Conservation (phyloP, 1,284 basidiomycete species). For the Puccinia triticina region DNA sequence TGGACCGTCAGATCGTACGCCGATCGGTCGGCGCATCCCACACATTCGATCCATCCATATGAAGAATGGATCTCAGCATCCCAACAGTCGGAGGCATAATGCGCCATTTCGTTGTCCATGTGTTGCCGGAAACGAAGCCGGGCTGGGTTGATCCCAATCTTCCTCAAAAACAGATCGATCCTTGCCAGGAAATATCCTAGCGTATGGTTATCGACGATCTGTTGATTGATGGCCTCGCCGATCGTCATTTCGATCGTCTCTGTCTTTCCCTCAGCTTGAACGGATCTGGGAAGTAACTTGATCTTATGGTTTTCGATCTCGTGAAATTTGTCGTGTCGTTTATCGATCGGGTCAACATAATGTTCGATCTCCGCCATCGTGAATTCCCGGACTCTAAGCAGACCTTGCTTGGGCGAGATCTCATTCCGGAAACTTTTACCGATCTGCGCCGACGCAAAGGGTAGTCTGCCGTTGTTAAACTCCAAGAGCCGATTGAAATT, state of each 20-base stretch:
- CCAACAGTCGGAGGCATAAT: slow-evolving; percentile 99
- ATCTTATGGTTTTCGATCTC: slow-evolving; percentile 79
- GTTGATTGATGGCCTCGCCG: slow-evolving; percentile 82
- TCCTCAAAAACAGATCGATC: slow-evolving; percentile 84
- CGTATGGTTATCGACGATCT: slow-evolving; percentile 93
- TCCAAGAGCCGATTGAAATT: slow-evolving; percentile 97
- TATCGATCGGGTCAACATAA: slow-evolving; percentile 93
- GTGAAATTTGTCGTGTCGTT: slow-evolving; percentile 79
- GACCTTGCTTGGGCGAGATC: slow-evolving; percentile 92
- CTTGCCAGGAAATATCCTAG: slow-evolving; percentile 95
- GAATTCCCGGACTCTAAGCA: slow-evolving; percentile 94
- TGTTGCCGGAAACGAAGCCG: slow-evolving; percentile 93
- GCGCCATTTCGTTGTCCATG: slow-evolving; percentile 98
- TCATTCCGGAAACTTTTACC: slow-evolving; percentile 97
- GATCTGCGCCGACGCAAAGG: slow-evolving; percentile 96
- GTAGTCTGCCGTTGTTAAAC: slow-evolving; percentile 94
- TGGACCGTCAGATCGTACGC: slow-evolving; percentile 84
- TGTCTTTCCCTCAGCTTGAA: slow-evolving; percentile 77
- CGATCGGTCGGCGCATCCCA: slow-evolving; percentile 97
- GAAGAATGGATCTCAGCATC: slow-evolving; percentile 96
- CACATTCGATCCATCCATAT: slow-evolving; percentile 97
- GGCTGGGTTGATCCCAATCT: slow-evolving; percentile 86
- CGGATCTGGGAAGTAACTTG: slow-evolving; percentile 77
- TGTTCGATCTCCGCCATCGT: slow-evolving; percentile 99
- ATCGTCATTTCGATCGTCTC: slow-evolving; percentile 72